These are phyloP conservation scores for Hirsutella minnesotensis DNA, from an alignment of 2,329 filamentous ascomycete species.

Conservation along the genomic window DNA sequence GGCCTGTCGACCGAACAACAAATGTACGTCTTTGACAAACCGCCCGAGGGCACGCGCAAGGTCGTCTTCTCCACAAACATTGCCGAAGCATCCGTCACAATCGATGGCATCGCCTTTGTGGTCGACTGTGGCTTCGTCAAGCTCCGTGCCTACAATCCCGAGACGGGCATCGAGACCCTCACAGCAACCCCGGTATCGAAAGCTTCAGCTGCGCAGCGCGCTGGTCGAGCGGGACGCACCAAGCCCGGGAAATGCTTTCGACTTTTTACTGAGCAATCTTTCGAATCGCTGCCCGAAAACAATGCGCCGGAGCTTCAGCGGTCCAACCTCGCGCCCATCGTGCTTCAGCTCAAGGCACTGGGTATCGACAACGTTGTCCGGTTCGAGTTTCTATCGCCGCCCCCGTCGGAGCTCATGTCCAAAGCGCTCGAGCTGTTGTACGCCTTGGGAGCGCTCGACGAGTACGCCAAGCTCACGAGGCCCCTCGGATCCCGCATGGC, in stretches of 20 bases:
- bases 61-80: constrained; percentile 93
- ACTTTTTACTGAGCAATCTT: constrained; percentile 72
- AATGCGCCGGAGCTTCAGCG: constrained; percentile 87
- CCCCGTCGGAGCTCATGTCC: constrained; percentile 72
- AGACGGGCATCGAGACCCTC: constrained; percentile 76
- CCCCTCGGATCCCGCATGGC: constrained; percentile 88
- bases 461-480: constrained; percentile 79
- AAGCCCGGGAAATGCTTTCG: constrained; percentile 89
- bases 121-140: constrained; percentile 89
- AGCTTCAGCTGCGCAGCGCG: constrained; percentile 83
- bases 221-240: constrained; percentile 81
- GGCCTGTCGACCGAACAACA: constrained; percentile 84
- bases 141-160: constrained; percentile 72
- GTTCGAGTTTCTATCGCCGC: constrained; percentile 80
- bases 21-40: constrained; percentile 84
- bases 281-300: constrained; percentile 50
- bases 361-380: constrained; percentile 90
- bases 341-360: constrained; percentile 86
- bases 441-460: constrained; percentile 74
- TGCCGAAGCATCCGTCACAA: constrained; percentile 90
- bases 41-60: constrained; percentile 73
- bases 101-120: constrained; percentile 84
- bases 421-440: constrained; percentile 82
- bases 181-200: constrained; percentile 75
- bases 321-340: constrained; percentile 75